Base-by-base conservation (phyloP, 257 asterid genomes). In the Craterostigma plantagineum region DNA sequence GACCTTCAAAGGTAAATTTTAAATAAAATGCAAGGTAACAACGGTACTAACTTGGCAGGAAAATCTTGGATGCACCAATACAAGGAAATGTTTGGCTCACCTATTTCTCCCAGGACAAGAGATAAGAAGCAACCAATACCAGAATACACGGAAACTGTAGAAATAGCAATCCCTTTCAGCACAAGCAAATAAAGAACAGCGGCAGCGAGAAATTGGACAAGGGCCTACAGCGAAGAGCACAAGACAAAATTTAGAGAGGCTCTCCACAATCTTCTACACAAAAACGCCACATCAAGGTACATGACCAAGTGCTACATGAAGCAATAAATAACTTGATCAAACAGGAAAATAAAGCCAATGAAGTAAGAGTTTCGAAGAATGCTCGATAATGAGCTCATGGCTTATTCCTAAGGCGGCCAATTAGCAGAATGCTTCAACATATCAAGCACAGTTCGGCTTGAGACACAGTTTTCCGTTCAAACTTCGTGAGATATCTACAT, bases 91-190 rank as follows among this genome's bases (percentile, higher is more conserved):
- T 38, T 9, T 9, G 6, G 34, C 52, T 33, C 47, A 76, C 97
- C 98, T 42, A 79, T 56, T 65, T 79, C 93, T 53, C 95, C 95
- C 12, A 77, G 42, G 16, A 79, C 54, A 34, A 74, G 61, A 41
- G 95, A 76, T 35, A 70, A 17, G 45, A 69, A 76, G 65, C 57
- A 71, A 49, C 69, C 43, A 51, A 55, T 45, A 14, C 53, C 48
- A 23, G 76, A 57, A 34, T 68, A 60, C 53, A 62, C 60, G 40
- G 55, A 63, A 61, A 70, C 46, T 30, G 46, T 46, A 46, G 77
- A 75, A 34, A 77, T 56, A n/a, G 46, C 52, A 11, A 45, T 58
- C 53, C 59, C 66, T 66, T 74, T 63, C 7, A 48, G 36, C 43
- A 64, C 53, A 9, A 78, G 55, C 17, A 76, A 43, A 58, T 52